A percentile compares a stretch with the other conserved stretches of the same genome.
phyloP scores from a whole-genome alignment of 2,329 filamentous ascomycete species.

The Dichotomopilus funicola region DNA sequence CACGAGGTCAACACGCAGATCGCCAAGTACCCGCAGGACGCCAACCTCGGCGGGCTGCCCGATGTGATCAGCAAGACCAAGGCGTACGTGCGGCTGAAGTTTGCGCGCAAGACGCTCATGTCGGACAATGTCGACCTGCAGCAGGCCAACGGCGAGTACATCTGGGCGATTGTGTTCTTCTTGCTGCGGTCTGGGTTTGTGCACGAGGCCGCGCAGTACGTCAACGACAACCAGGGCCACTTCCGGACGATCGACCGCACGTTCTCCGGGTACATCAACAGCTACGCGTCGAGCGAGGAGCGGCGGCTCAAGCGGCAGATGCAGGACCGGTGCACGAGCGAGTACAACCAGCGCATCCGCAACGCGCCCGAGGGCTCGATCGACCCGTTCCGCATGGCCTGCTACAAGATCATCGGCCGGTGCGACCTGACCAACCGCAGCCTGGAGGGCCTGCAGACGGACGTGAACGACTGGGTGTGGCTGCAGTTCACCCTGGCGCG shows the following conservation, averaged over 20 bases:
- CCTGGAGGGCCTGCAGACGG: slow-evolving; percentile 55
- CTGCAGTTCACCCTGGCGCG: slow-evolving; percentile 63
- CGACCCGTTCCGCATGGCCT: slow-evolving; percentile 93
- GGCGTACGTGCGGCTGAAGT: slow-evolving; percentile 79
- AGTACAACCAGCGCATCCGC: slow-evolving; percentile 78
- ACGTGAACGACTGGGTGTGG: slow-evolving; percentile 67
- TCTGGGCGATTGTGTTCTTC: slow-evolving; percentile 93
- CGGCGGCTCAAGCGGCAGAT: slow-evolving; percentile 70
- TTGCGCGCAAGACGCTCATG: slow-evolving; percentile 74
- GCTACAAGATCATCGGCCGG: slow-evolving; percentile 93
- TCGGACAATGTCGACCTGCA: slow-evolving; percentile 76
- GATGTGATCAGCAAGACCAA: slow-evolving; percentile 85
- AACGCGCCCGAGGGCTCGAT: slow-evolving; percentile 81
- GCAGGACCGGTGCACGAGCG: slow-evolving; percentile 80
- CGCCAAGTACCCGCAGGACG: slow-evolving; percentile 77
- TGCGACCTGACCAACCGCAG: slow-evolving; percentile 60
- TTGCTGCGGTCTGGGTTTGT: slow-evolving; percentile 79
- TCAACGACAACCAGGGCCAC: slow-evolving; percentile 68
- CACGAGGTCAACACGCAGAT: slow-evolving; percentile 70
- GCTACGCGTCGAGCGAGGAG: slow-evolving; percentile 71
- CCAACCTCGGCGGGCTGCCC: slow-evolving; percentile 81
- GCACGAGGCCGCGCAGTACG: slow-evolving; percentile 78
- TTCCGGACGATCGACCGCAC: slow-evolving; percentile 89
- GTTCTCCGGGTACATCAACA: slow-evolving; percentile 80
- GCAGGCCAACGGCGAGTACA: slow-evolving; percentile 71